These are phyloP conservation scores for Aphanomyces euteiches DNA, from an alignment of 352 stramenopile species.

Conservation along the genomic window DNA sequence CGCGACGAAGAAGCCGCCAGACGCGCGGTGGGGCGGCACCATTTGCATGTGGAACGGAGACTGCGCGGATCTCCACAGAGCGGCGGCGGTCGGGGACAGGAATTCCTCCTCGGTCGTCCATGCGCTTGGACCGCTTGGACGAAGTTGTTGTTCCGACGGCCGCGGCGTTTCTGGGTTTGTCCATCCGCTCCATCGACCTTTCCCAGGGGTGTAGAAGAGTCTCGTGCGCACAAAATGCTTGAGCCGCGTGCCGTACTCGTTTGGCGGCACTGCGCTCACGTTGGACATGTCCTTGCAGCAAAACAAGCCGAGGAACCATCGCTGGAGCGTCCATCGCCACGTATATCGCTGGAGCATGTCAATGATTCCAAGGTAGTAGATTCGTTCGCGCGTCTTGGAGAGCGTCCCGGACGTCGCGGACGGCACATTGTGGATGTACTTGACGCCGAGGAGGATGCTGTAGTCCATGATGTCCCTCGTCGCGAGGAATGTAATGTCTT, in stretches of 20 bases:
- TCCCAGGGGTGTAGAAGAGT: conserved; percentile 47
- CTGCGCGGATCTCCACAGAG: neutral
- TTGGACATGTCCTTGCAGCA: conserved; percentile 77
- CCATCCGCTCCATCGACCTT: neutral
- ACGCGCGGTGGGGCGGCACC: neutral
- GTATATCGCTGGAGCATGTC: conserved; percentile 85
- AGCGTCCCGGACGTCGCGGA: conserved; percentile 30
- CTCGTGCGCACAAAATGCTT: conserved; percentile 66
- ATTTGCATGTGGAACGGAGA: conserved; percentile 19
- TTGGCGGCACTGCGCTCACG: conserved; percentile 66
- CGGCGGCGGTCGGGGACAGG: neutral
- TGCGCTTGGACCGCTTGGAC: conserved; percentile 11
- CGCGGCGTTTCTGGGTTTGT: neutral
- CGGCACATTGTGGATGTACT: conserved; percentile 44
- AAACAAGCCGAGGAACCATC: conserved; percentile 62
- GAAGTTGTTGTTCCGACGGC: neutral
- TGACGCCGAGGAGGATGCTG: conserved; percentile 68
- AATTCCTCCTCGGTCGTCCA: conserved; percentile 19
- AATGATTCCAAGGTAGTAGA: conserved; percentile 76
- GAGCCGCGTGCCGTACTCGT: conserved; percentile 65
- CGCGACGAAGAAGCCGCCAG: conserved; percentile 15
- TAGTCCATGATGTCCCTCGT: conserved; percentile 82
- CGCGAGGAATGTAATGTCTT: conserved; percentile 78
- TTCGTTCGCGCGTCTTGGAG: conserved; percentile 47
- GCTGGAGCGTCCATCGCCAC: conserved; percentile 77